Evolutionary conservation across 2,329 filamentous ascomycete genomes (phyloP), one percentile per base, ranked within the genome.

Genomic region (Chaetomium strumarium): DNA sequence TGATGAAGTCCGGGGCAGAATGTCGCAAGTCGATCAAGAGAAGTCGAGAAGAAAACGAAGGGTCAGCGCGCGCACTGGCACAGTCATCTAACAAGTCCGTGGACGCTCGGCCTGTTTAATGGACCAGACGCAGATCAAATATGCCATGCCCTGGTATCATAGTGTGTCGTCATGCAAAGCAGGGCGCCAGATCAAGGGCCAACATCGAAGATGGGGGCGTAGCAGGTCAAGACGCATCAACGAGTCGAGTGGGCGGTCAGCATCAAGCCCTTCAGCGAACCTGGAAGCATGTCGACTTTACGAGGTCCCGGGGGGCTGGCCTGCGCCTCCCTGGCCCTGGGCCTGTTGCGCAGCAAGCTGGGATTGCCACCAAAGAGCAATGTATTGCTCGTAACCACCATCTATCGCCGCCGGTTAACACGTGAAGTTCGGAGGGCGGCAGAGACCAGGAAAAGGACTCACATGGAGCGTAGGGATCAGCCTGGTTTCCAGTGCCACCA

Each of bases 321-420:
- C 39, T 13, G 57, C 51, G 39, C 46, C 60, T 44, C 57, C 56
- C 31, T 61, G 59, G 30, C 58, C 58, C 51, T 60, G 47, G 38
- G 51, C 58, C 55, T 68, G 66, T 51, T 69, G 66, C 31, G 58
- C 59, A 14, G 66, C 66, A 64, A 78, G 63, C 43, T 60, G 55
- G 30, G 86, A 86, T 64, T 88, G 84, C 71, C 90, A 91, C 88
- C 88, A 93, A 62, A 91, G 76, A 38, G 85, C 81, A 54, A 90
- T 71, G 66, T 92, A 93, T 61, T 85, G 85, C 62, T 90, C 80
- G 68, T 92, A 92, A 55, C 88, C 88, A 60, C 88, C 88, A 70
- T 91, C 81, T 84, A 55, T 36, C n/a, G 20, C 13, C n/a, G 49
- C 66, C 57, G 67, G 67, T 60, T 47, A 56, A 58, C 9, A 37